These are phyloP conservation scores for Sporothrix protearum DNA, from an alignment of 2,329 filamentous ascomycete species.

Conservation along the genomic window DNA sequence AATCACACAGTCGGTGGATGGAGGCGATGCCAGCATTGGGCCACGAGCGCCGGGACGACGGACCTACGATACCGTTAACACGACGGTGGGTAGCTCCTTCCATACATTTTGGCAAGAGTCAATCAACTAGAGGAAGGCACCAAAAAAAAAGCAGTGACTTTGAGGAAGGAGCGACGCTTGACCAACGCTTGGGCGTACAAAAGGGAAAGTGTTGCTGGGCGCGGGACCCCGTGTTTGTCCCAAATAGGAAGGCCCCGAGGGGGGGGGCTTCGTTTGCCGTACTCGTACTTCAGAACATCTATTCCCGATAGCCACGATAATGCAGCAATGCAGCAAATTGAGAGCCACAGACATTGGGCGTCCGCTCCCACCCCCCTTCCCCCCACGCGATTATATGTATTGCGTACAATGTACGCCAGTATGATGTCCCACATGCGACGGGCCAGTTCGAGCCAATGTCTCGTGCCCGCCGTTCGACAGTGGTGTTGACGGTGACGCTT, in stretches of 20 bases:
- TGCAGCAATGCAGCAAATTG: too few relatives aligned
- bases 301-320: not conserved
- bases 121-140: not conserved
- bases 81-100: not conserved
- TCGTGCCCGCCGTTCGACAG: not conserved
- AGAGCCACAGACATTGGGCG: too few relatives aligned
- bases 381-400: too few relatives aligned
- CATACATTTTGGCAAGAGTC: not conserved
- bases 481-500: not conserved
- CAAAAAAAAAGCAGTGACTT: not conserved
- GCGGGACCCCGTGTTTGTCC: not conserved
- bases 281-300: not conserved
- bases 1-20: too few relatives aligned
- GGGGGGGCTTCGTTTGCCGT: not conserved
- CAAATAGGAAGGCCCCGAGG: constrained; percentile 9
- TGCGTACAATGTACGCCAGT: too few relatives aligned
- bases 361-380: too few relatives aligned
- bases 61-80: not conserved
- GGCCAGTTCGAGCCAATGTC: not conserved
- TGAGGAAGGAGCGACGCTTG: not conserved
- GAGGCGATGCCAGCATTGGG: not conserved
- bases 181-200: not conserved
- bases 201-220: not conserved
- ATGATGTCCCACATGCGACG: too few relatives aligned
- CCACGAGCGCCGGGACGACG: not conserved